Evolutionary conservation across 2,329 filamentous ascomycete genomes (phyloP).

Genomic region (Paecilomyces sp.): DNA sequence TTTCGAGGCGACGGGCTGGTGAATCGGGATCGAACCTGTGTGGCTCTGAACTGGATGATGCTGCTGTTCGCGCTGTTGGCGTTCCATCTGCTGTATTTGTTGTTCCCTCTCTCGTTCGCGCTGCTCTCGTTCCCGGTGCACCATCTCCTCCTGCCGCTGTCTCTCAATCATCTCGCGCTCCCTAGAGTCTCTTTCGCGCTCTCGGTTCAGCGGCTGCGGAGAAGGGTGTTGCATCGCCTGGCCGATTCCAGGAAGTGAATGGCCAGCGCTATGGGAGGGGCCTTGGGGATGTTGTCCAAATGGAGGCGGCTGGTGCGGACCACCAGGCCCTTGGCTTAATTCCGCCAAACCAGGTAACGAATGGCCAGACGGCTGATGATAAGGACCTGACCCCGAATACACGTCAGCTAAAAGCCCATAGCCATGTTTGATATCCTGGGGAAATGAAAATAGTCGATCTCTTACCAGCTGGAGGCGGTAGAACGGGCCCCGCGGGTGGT

Average conservation of each 20-base stretch:
- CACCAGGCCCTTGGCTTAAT: slow-evolving; percentile 37
- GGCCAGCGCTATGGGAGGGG: slow-evolving; percentile 26
- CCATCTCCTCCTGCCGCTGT: slow-evolving; percentile 50
- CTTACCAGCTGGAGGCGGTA: slow-evolving; percentile 35
- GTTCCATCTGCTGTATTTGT: slow-evolving; percentile 54
- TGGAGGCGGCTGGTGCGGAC: slow-evolving; percentile 32
- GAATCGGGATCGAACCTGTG: slow-evolving; percentile 79
- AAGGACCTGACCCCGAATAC: slow-evolving; percentile 23
- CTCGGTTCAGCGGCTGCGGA: slow-evolving; percentile 34
- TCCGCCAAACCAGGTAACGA: slow-evolving; percentile 40
- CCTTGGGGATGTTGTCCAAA: slow-evolving; percentile 36
- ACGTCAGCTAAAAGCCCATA: slow-evolving; percentile 11
- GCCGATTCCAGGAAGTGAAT: slow-evolving; percentile 34
- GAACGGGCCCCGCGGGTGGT: slow-evolving; percentile 29
- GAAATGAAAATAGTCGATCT: not conserved
- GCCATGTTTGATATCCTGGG: not conserved
- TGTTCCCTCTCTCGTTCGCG: slow-evolving; percentile 37
- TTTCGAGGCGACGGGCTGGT: slow-evolving; percentile 85
- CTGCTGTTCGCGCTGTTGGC: slow-evolving; percentile 45
- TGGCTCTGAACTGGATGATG: slow-evolving; percentile 77
- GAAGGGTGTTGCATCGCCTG: slow-evolving; percentile 37
- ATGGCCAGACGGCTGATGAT: slow-evolving; percentile 39
- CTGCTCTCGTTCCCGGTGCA: slow-evolving; percentile 49
- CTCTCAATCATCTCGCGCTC: slow-evolving; percentile 46
- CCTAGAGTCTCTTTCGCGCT: slow-evolving; percentile 45